Conservation (phyloP, 148 eudicot genomes). For the Fagopyrum esculentum region DNA sequence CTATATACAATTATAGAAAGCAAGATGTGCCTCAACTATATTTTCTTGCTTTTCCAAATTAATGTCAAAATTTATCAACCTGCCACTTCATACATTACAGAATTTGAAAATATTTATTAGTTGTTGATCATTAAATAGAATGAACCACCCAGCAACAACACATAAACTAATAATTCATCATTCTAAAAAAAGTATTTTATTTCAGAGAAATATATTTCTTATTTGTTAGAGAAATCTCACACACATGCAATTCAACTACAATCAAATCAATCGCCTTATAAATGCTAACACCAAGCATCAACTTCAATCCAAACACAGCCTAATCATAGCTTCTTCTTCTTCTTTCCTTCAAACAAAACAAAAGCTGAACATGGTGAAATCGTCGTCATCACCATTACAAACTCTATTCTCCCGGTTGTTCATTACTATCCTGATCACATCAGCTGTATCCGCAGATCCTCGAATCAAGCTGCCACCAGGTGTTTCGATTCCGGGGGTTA, state of each 20-base stretch:
- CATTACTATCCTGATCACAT: neutral
- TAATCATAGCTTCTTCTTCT: neutral
- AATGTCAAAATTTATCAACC: neutral
- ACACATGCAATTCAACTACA: neutral
- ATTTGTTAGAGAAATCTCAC: no score
- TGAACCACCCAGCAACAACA: neutral
- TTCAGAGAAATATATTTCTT: neutral
- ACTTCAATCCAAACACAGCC: neutral
- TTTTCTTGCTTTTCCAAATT: neutral
- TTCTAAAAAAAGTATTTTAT: neutral
- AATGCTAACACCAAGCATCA: slow-evolving; percentile 1
- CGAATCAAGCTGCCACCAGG: slow-evolving; percentile 28
- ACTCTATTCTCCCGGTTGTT: neutral
- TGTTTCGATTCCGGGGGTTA: slow-evolving; percentile 37
- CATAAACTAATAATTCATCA: neutral
- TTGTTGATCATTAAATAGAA: neutral
- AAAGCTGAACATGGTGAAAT: neutral
- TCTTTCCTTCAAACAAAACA: neutral
- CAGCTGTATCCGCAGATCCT: neutral
- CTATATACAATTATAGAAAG: neutral
- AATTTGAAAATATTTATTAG: neutral
- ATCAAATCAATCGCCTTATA: neutral
- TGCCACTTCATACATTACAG: neutral
- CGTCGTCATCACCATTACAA: neutral
- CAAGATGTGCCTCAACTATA: neutral